Percentiles rank a stretch among this genome's conserved stretches.
These are phyloP conservation scores for Coemansia sp. DNA, from an alignment of 192 early-diverging fungal genomes.

Conservation along the genomic window DNA sequence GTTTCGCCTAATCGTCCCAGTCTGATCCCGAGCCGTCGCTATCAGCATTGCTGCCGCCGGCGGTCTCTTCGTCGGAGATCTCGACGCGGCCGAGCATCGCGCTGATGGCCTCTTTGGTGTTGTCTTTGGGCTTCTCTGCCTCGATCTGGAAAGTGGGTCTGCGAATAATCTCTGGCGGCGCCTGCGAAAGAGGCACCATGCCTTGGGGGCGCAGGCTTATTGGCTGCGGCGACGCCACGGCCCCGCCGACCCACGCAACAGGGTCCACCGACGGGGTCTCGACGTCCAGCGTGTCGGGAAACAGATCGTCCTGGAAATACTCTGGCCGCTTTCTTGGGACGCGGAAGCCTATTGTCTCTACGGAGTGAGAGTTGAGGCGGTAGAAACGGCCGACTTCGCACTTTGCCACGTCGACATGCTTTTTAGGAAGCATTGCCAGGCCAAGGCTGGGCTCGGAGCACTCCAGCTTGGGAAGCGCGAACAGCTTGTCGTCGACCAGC, in stretches of 20 bases:
- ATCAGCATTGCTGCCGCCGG: not conserved
- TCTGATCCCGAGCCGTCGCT: slow-evolving; percentile 17
- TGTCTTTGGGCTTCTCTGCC: slow-evolving; percentile 16
- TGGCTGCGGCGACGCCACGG: slow-evolving; percentile 8
- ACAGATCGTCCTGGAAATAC: slow-evolving; percentile 90
- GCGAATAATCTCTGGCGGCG: slow-evolving; percentile 31
- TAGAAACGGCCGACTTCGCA: slow-evolving; percentile 71
- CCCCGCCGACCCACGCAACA: slow-evolving; percentile 56
- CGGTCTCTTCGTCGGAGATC: slow-evolving; percentile 1
- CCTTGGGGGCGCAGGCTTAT: slow-evolving; percentile 50
- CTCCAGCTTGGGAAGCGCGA: slow-evolving; percentile 63
- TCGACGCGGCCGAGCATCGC: slow-evolving; percentile 37
- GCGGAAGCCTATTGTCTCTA: slow-evolving; percentile 70
- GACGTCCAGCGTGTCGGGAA: slow-evolving; percentile 61
- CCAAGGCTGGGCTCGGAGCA: slow-evolving; percentile 62
- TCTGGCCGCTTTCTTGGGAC: slow-evolving; percentile 81
- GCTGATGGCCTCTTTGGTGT: slow-evolving; percentile 33
- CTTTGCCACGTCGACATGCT: slow-evolving; percentile 57
- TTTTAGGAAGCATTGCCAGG: slow-evolving; percentile 71
- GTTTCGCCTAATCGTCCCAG: slow-evolving; percentile 15
- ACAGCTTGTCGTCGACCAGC: slow-evolving; percentile 48
- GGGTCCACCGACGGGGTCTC: slow-evolving; percentile 54
- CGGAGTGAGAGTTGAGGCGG: slow-evolving; percentile 62
- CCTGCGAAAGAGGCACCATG: slow-evolving; percentile 52
- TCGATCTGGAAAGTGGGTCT: slow-evolving; percentile 8